Percentiles rank a stretch among this genome's conserved stretches.
These are phyloP conservation scores for Pseudevernia furfuracea DNA, from an alignment of 495 filamentous ascomycete species.

Conservation along the genomic window DNA sequence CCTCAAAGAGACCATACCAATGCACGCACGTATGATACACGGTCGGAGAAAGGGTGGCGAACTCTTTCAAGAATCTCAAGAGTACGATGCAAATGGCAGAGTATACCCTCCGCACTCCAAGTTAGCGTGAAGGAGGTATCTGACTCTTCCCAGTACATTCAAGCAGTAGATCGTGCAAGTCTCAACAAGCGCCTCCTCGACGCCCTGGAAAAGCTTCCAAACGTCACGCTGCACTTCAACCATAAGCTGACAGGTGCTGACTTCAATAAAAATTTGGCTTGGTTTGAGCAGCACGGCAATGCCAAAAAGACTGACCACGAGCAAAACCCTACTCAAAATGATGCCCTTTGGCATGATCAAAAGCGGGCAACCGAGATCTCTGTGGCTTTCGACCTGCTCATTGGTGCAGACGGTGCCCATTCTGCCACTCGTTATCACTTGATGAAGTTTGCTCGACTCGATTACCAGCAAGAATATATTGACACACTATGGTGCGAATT, in stretches of 20 bases:
- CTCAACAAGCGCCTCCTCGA: conserved; percentile 86
- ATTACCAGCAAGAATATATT: conserved; percentile 92
- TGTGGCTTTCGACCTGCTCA: conserved; percentile 78
- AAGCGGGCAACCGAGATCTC: conserved; percentile 53
- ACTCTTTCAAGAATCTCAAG: conserved; percentile 69
- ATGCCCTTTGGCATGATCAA: not conserved
- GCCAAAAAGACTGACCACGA: conserved; percentile 26
- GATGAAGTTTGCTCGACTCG: conserved; percentile 85
- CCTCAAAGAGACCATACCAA: conserved; percentile 72
- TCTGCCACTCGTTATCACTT: conserved; percentile 81
- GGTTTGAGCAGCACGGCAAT: conserved; percentile 63
- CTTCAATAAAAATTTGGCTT: conserved; percentile 67
- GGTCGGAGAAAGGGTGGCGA: conserved; percentile 54
- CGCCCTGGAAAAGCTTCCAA: conserved; percentile 69
- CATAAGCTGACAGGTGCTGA: conserved; percentile 86
- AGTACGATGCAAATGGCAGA: conserved; percentile 83
- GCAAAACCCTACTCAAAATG: conserved; percentile 25
- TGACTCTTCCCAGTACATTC: conserved; percentile 34
- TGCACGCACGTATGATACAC: conserved; percentile 98
- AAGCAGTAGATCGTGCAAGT: conserved; percentile 63
- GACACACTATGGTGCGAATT: conserved; percentile 98
- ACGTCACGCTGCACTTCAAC: conserved; percentile 85
- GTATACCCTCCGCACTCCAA: conserved; percentile 39
- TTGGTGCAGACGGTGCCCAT: conserved; percentile 95
- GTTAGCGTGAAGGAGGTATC: conserved; percentile 12